Base-by-base conservation (phyloP, 2,329 filamentous ascomycete genomes). In the Aspergillus pseudotamarii region DNA sequence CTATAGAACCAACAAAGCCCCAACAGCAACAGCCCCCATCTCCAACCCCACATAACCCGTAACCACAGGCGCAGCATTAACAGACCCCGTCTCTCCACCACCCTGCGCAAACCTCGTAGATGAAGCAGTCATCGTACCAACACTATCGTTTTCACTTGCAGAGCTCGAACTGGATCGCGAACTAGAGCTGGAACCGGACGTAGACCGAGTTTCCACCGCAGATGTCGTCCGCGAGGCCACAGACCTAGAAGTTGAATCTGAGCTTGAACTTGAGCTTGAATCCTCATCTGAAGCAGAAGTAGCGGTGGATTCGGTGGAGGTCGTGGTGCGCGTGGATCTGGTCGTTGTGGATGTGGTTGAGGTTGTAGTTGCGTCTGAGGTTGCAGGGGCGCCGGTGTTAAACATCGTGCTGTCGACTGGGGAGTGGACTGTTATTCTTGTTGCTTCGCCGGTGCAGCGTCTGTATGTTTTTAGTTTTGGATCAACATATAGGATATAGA, bases 361-460 rank as follows among this genome's bases (percentile, higher is more conserved):
- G 6, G 45, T 48, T 14, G 45, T 48, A 4, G 12, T 48, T 3
- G 21, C 23, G 5, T 23, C 45, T 8, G 21, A 23, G 12, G 45
- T 48, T 6, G 45, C 23, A 1, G 45, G 21, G 21, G 45, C 21
- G 12, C 6, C 11, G 21, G 46, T 50, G 16, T 50, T 30, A 4
- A 50, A 30, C 46, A 50, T 50, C 0, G 26, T 50, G 16, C 46
- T 50, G 23, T 26, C 46, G 16, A 14, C 23, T 1, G 64, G 61
- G 10, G 61, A 56, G n/a, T 64, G 55, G 16, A 66, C 57, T 3
- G 64, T 66, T 14, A 64, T 46, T 2, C 38, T 12, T 1, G 64
- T 66, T 1, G 61, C 58, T 30, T 48, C 45, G 5, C 64, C 61
- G 6, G 56, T 64, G 36, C 61, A 66, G 8, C 58, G 43, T 21